Evolutionary conservation across 2,329 filamentous ascomycete species (phyloP), one percentile per base, ranked within the genome.

Genomic region (Exserohilum turcica): DNA sequence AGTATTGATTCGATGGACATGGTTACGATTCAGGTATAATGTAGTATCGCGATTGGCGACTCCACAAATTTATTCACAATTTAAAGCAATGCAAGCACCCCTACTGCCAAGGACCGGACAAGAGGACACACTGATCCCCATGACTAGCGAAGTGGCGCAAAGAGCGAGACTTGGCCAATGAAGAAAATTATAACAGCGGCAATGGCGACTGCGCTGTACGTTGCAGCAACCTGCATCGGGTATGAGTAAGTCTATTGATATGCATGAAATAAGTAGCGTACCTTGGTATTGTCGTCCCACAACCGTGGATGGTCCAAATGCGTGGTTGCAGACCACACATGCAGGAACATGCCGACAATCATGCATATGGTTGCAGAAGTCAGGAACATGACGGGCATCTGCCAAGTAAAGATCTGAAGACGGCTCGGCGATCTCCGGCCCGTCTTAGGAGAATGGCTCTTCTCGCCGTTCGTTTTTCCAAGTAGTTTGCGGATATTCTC

Each of bases 341-440:
- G 67, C n/a, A 74, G 42, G 29, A 71, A 75, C 69, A 76, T 71
- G 2, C 74, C 74, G 6, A 67, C 44, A 19, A 76, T 65, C 74
- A 76, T 75, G n/a, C 65, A 69, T 1, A 76, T 43, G 4, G 70
- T 70, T 6, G 70, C 66, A 3, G 61, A 63, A 0, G 72, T 70
- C 21, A 76, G 51, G 37, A 75, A 75, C 59, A 72, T 68, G 0
- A 73, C 71, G 0, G 72, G 68, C 60, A 76, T 67, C 50, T 76
- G 74, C 74, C 74, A 76, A 0, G 70, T 70, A 42, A 70, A 68
- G 27, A 75, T 56, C 24, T 74, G 72, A 3, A 67, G 36, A 29
- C 61, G 57, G 31, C 64, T 67, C 5, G 72, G 70, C 18, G 51
- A 50, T 3, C 58, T 45, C 6, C 59, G 52, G 1, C 69, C 67